These are phyloP conservation scores for Chenopodium quinoa DNA, from an alignment of 148 eudicot species.

Conservation along the genomic window DNA sequence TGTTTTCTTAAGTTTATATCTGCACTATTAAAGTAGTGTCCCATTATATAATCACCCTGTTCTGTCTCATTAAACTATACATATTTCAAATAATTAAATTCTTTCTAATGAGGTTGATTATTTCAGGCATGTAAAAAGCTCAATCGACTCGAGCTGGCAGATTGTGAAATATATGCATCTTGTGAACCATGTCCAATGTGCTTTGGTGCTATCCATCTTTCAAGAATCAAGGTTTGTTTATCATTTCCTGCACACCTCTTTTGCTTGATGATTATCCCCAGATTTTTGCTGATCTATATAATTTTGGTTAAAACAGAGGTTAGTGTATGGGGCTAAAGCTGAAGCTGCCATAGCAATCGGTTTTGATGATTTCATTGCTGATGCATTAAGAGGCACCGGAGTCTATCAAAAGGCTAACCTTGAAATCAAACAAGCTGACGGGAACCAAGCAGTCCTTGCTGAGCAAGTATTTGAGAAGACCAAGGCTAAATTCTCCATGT, in stretches of 20 bases:
- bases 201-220: slow-evolving; percentile 80
- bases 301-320: slow-evolving; percentile 37
- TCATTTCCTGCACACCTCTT: not conserved
- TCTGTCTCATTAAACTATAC: not conserved
- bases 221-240: slow-evolving; percentile 74
- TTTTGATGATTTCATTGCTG: slow-evolving; percentile 78
- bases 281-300: not conserved
- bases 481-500: slow-evolving; percentile 65
- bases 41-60: not conserved
- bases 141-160: slow-evolving; percentile 64
- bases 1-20: not conserved
- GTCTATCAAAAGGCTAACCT: slow-evolving; percentile 74
- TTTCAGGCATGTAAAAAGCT: slow-evolving; percentile 88
- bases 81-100: not conserved
- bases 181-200: slow-evolving; percentile 96
- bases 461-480: slow-evolving; percentile 94
- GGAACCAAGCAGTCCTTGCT: slow-evolving; percentile 57
- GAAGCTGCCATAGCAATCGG: slow-evolving; percentile 91
- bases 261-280: not conserved
- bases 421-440: slow-evolving; percentile 88
- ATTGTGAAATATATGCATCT: slow-evolving; percentile 90
- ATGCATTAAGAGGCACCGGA: slow-evolving; percentile 85
- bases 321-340: slow-evolving; percentile 81
- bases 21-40: too few species aligned
- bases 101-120: not conserved